Percentiles rank a stretch among this genome's conserved stretches.
Evolutionary conservation across 2,329 filamentous ascomycete genomes (phyloP).

Genomic region (Nectriaceae sp.): DNA sequence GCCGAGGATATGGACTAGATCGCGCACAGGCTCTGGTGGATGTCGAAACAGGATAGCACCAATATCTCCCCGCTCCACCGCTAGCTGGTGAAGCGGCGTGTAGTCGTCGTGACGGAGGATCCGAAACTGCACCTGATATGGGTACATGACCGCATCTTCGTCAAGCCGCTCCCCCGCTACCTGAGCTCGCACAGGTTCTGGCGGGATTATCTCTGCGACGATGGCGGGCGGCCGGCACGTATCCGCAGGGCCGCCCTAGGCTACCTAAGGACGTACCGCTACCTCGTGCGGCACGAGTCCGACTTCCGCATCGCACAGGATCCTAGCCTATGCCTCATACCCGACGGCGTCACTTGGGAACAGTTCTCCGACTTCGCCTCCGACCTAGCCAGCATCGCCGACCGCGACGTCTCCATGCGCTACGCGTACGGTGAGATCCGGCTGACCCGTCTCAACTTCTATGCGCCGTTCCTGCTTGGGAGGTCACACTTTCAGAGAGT

Average conservation of each 20-base stretch:
- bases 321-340: slow-evolving; percentile 29
- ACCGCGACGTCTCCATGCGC: slow-evolving; percentile 30
- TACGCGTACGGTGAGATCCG: slow-evolving; percentile 42
- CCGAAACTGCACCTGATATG: slow-evolving; percentile 45
- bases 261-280: slow-evolving; percentile 38
- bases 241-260: slow-evolving; percentile 30
- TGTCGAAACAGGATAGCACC: slow-evolving; percentile 19
- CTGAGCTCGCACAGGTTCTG: slow-evolving; percentile 38
- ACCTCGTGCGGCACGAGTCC: slow-evolving; percentile 35
- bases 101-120: slow-evolving; percentile 41
- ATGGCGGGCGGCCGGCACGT: neutral
- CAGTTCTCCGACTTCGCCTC: slow-evolving; percentile 33
- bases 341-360: slow-evolving; percentile 26
- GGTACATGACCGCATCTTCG: slow-evolving; percentile 40
- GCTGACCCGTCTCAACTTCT: slow-evolving; percentile 37
- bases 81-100: slow-evolving; percentile 38
- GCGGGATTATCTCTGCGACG: slow-evolving; percentile 23
- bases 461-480: slow-evolving; percentile 20
- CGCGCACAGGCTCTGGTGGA: slow-evolving; percentile 17
- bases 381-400: slow-evolving; percentile 25
- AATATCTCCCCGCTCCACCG: slow-evolving; percentile 40
- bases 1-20: slow-evolving; percentile 8
- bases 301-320: slow-evolving; percentile 37
- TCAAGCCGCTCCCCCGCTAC: slow-evolving; percentile 44
- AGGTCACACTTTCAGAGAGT: slow-evolving; percentile 24